Evolutionary conservation across 139 green algal species (phyloP), one percentile per base, ranked within the genome.

Genomic region (Desmodesmus armatus): DNA sequence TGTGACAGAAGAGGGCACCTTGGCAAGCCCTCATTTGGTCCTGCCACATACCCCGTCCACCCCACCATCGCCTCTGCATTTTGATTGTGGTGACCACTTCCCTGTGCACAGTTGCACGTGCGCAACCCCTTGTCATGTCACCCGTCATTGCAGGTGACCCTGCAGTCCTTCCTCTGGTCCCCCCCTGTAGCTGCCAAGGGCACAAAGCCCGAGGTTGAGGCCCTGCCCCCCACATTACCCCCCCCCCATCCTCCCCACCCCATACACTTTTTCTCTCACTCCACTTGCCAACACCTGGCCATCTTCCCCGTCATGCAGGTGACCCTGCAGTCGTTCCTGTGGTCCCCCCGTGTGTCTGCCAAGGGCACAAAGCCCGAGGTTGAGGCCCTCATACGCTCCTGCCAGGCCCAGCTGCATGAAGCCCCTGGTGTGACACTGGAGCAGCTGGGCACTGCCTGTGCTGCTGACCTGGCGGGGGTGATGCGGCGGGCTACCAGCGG

Each of bases 241-340:
- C n/a, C n/a, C n/a, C n/a, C n/a, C n/a, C n/a, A n/a, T n/a, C n/a
- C n/a, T n/a, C n/a, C n/a, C n/a, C n/a, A n/a, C n/a, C n/a, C n/a
- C n/a, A n/a, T n/a, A n/a, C n/a, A n/a, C n/a, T n/a, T n/a, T n/a
- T n/a, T n/a, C n/a, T n/a, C n/a, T n/a, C n/a, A n/a, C n/a, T n/a
- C n/a, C n/a, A n/a, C n/a, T n/a, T n/a, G n/a, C n/a, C n/a, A n/a
- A n/a, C n/a, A n/a, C n/a, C n/a, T n/a, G n/a, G n/a, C n/a, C n/a
- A n/a, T n/a, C n/a, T n/a, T n/a, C n/a, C n/a, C n/a, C n/a, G 17
- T 15, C 9, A 2, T 51, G 21, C 89, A 88, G 43, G 92, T 94
- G 13, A 93, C 90, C 13, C 90, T 95, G 63, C 85, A 93, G 33
- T 94, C 89, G 17, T 91, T 95, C 37, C 58, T 92, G 31, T 93